Percentiles rank a stretch among this genome's conserved stretches.
These are phyloP conservation scores for Jamesozyma jinghongensis DNA, from an alignment of 805 yeast species.

Conservation along the genomic window DNA sequence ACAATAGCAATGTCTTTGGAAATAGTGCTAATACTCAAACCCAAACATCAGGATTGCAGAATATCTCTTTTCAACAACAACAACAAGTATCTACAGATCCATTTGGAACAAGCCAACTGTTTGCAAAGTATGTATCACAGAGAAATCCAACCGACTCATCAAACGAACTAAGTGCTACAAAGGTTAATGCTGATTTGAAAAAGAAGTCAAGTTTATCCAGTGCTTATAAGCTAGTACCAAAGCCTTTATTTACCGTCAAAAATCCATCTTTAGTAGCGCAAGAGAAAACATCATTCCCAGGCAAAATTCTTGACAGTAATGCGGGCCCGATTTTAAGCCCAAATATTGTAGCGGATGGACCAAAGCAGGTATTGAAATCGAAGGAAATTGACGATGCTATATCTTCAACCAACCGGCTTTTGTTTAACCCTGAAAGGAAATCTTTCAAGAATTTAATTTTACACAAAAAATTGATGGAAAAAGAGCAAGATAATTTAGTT, in stretches of 20 bases:
- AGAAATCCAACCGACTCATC: slow-evolving; percentile 30
- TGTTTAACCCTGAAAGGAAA: slow-evolving; percentile 24
- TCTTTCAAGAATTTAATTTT: slow-evolving; percentile 25
- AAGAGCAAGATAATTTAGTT: neutral
- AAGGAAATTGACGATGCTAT: too few species aligned
- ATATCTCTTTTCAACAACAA: neutral
- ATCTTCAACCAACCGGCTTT: slow-evolving; percentile 1
- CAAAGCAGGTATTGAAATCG: too few species aligned
- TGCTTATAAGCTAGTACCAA: slow-evolving; percentile 60
- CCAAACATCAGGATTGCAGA: neutral
- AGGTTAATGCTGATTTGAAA: slow-evolving; percentile 38
- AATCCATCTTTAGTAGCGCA: too few species aligned
- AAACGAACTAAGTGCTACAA: slow-evolving; percentile 40
- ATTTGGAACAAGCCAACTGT: slow-evolving; percentile 52
- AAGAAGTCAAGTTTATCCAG: slow-evolving; percentile 48
- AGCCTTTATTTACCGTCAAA: slow-evolving; percentile 38
- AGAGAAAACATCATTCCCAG: too few species aligned
- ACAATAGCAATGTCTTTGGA: too few species aligned
- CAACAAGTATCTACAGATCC: slow-evolving; percentile 28
- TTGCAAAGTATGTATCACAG: slow-evolving; percentile 24
- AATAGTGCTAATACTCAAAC: too few species aligned
- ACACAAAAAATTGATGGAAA: slow-evolving; percentile 15
- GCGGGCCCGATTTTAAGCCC: too few species aligned
- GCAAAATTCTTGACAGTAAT: too few species aligned
- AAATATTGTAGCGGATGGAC: too few species aligned